Evolutionary conservation across 176 grass and related monocot genomes (phyloP).

Genomic region (Lolium rigidum): DNA sequence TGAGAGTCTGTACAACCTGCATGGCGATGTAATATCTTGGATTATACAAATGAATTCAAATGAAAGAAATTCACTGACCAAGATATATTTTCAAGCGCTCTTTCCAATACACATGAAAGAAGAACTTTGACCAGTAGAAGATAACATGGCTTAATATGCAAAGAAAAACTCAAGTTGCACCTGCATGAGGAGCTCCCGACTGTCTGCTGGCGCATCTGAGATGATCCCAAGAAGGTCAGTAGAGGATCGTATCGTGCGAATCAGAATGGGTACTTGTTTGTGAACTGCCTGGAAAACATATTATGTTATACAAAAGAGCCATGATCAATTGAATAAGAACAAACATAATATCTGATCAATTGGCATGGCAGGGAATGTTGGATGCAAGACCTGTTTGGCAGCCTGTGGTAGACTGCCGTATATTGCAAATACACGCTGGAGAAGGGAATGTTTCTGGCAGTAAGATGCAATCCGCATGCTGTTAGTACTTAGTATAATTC

Average conservation of each 20-base stretch:
- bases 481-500: constrained; percentile 54
- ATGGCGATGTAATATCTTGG: constrained; percentile 16
- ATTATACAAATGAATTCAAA: constrained; percentile 35
- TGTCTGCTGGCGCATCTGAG: constrained; percentile 79
- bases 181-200: constrained; percentile 77
- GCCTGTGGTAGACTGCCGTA: constrained; percentile 75
- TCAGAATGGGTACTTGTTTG: constrained; percentile 80
- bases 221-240: constrained; percentile 75
- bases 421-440: constrained; percentile 78
- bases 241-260: constrained; percentile 84
- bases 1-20: constrained; percentile 90
- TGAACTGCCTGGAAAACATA: constrained; percentile 77
- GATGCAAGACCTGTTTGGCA: constrained; percentile 77
- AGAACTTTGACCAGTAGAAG: constrained; percentile 30
- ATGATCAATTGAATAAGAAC: constrained; percentile 23
- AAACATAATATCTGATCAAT: constrained; percentile 31
- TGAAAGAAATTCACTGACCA: constrained; percentile 2
- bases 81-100: constrained; percentile 3
- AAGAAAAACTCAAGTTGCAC: constrained; percentile 50
- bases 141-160: background rate
- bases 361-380: constrained; percentile 26
- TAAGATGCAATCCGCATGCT: constrained; percentile 39
- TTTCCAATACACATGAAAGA: constrained; percentile 6
- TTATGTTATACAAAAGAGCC: constrained; percentile 8
- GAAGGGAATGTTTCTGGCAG: constrained; percentile 93